Evolutionary conservation across 495 filamentous ascomycete genomes (phyloP).

Genomic region (Bryoglossum gracile): DNA sequence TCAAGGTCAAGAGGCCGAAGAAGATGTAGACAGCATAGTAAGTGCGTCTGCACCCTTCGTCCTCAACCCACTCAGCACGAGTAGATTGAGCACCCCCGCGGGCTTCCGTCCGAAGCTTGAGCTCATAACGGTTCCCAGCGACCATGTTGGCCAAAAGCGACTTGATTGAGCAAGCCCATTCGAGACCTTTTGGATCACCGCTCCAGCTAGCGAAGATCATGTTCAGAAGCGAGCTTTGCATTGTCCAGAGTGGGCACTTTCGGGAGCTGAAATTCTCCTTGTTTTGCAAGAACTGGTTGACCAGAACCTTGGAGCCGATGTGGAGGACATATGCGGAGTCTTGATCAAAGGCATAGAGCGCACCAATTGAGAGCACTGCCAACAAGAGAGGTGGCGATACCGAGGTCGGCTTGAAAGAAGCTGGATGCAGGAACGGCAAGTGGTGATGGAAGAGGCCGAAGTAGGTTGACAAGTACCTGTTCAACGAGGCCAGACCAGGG

Average conservation of each 20-base stretch:
- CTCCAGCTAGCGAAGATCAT: slow-evolving; percentile 99
- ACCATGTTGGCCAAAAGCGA: slow-evolving; percentile 98
- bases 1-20: slow-evolving; percentile 91
- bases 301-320: slow-evolving; percentile 91
- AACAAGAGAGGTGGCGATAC: slow-evolving; percentile 76
- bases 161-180: slow-evolving; percentile 99
- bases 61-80: slow-evolving; percentile 91
- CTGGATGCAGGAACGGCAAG: slow-evolving; percentile 90
- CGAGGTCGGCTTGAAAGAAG: slow-evolving; percentile 75
- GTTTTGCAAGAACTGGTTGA: slow-evolving; percentile 94
- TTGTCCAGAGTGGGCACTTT: slow-evolving; percentile 95
- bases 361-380: slow-evolving; percentile 90
- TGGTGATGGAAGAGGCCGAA: slow-evolving; percentile 97
- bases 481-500: slow-evolving; percentile 67
- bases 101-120: slow-evolving; percentile 84
- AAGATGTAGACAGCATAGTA: slow-evolving; percentile 99
- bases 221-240: slow-evolving; percentile 92
- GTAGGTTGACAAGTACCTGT: slow-evolving; percentile 89
- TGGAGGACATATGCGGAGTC: slow-evolving; percentile 95
- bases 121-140: slow-evolving; percentile 90
- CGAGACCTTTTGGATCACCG: slow-evolving; percentile 91
- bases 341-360: slow-evolving; percentile 93
- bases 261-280: slow-evolving; percentile 98
- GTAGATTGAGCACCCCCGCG: slow-evolving; percentile 70
- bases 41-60: slow-evolving; percentile 91